A percentile compares a stretch with the other conserved stretches of the same genome.
Evolutionary conservation across 2,329 filamentous ascomycete genomes (phyloP).

Genomic region (Xylariaceae sp.): DNA sequence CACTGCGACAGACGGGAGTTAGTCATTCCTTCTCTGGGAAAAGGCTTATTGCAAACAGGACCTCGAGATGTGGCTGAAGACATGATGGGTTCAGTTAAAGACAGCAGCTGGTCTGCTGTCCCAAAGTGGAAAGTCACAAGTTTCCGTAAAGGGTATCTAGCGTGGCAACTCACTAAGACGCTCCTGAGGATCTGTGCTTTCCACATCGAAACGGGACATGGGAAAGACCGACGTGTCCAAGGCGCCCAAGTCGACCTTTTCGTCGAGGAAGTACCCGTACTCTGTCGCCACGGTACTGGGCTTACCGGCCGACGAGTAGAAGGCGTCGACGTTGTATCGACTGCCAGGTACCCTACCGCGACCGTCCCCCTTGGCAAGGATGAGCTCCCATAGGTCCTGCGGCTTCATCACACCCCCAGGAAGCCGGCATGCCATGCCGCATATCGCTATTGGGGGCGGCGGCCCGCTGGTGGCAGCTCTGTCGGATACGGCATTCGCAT

Average conservation of each 20-base stretch:
- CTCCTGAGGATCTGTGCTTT: slow-evolving; percentile 23
- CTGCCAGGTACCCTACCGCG: slow-evolving; percentile 2
- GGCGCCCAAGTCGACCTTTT: slow-evolving; percentile 9
- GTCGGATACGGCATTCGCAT: no score
- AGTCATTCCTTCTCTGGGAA: no score
- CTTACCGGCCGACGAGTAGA: background rate
- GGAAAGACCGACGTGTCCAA: slow-evolving; percentile 12
- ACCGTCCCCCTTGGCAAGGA: slow-evolving; percentile 12
- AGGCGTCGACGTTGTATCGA: background rate
- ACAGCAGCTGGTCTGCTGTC: no score
- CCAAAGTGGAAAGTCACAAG: no score
- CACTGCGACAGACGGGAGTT: no score
- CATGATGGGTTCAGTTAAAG: no score
- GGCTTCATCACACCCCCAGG: slow-evolving; percentile 8
- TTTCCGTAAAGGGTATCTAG: no score
- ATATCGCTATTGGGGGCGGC: slow-evolving; percentile 15
- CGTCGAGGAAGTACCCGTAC: slow-evolving; percentile 7
- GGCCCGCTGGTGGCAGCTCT: no score
- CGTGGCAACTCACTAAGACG: slow-evolving; percentile 20
- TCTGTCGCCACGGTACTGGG: slow-evolving; percentile 2
- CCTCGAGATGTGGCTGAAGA: no score
- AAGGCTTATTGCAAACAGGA: no score
- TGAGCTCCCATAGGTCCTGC: slow-evolving; percentile 12
- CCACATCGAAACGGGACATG: slow-evolving; percentile 16
- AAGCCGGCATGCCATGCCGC: slow-evolving; percentile 13